phyloP scores from a whole-genome alignment of 805 yeast species.

The Candida chilensis region DNA sequence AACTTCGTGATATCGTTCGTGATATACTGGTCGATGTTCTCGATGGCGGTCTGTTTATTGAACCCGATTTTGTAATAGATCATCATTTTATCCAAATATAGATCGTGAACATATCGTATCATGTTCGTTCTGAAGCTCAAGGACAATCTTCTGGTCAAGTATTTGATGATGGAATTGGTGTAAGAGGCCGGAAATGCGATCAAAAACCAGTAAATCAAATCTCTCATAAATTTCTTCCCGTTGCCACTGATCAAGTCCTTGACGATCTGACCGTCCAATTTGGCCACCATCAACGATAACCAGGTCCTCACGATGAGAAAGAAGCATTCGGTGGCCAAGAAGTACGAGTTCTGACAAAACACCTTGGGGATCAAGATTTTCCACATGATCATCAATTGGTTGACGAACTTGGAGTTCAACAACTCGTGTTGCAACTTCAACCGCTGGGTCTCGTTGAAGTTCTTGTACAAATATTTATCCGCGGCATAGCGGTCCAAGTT shows the following conservation, averaged over 20 bases:
- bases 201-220: conserved; percentile 77
- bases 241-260: conserved; percentile 80
- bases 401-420: conserved; percentile 55
- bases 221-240: conserved; percentile 65
- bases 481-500: conserved; percentile 44
- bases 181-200: conserved; percentile 92
- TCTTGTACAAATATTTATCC: conserved; percentile 43
- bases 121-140: conserved; percentile 79
- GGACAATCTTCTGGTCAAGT: conserved; percentile 65
- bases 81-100: conserved; percentile 73
- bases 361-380: conserved; percentile 72
- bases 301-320: conserved; percentile 79
- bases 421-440: conserved; percentile 17
- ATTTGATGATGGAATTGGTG: conserved; percentile 84
- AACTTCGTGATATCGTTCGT: conserved; percentile 79
- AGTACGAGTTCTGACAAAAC: conserved; percentile 54
- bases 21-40: conserved; percentile 79
- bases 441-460: conserved; percentile 22
- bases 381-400: conserved; percentile 71
- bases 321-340: conserved; percentile 61
- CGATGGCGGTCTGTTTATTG: conserved; percentile 37
- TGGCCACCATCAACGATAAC: conserved; percentile 78
- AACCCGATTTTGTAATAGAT: conserved; percentile 76
- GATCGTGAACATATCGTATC: conserved; percentile 81
- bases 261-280: conserved; percentile 86